A percentile compares a stretch with the other conserved stretches of the same genome.
Evolutionary conservation across 2,329 filamentous ascomycete species (phyloP).

Genomic region (Nemania serpens): DNA sequence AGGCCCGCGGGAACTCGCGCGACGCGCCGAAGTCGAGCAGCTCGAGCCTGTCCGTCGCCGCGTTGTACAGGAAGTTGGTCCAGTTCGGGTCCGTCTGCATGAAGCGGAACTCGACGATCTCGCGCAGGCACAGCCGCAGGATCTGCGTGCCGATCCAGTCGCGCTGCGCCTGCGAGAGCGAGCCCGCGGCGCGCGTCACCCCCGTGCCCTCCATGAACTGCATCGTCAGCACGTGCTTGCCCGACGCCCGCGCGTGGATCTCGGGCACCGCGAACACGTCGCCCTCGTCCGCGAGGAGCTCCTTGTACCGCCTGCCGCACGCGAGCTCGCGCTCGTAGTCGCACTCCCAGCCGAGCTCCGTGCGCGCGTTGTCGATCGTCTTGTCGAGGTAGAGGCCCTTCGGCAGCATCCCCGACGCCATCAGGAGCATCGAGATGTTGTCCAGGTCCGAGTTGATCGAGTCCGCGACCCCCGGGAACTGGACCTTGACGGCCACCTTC

Average conservation of each 20-base stretch:
- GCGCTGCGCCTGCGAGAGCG: constrained; percentile 79
- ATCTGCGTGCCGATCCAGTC: constrained; percentile 98
- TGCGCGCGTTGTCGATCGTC: constrained; percentile 92
- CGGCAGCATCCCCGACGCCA: constrained; percentile 85
- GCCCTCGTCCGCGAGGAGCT: constrained; percentile 75
- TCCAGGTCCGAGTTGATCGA: constrained; percentile 97
- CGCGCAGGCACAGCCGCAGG: constrained; percentile 85
- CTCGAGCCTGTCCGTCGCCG: constrained; percentile 72
- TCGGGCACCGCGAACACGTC: constrained; percentile 79
- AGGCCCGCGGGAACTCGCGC: constrained; percentile 79
- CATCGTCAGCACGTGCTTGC: constrained; percentile 88
- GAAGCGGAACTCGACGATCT: constrained; percentile 92
- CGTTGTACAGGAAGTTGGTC: constrained; percentile 97
- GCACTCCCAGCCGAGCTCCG: constrained; percentile 94
- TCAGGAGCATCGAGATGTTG: constrained; percentile 88
- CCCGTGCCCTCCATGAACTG: constrained; percentile 85
- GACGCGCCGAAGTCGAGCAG: constrained; percentile 95
- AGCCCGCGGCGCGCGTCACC: constrained; percentile 76
- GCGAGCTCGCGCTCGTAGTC: constrained; percentile 90
- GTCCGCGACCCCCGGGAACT: constrained; percentile 93
- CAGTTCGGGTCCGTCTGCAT: constrained; percentile 99
- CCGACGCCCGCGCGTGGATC: constrained; percentile 78
- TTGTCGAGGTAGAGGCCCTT: constrained; percentile 94
- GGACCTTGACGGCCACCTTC: constrained; percentile 90
- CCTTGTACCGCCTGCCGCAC: constrained; percentile 75